Evolutionary conservation across 2,329 filamentous ascomycete genomes (phyloP).

Genomic region (Colletotrichum eremochloae): DNA sequence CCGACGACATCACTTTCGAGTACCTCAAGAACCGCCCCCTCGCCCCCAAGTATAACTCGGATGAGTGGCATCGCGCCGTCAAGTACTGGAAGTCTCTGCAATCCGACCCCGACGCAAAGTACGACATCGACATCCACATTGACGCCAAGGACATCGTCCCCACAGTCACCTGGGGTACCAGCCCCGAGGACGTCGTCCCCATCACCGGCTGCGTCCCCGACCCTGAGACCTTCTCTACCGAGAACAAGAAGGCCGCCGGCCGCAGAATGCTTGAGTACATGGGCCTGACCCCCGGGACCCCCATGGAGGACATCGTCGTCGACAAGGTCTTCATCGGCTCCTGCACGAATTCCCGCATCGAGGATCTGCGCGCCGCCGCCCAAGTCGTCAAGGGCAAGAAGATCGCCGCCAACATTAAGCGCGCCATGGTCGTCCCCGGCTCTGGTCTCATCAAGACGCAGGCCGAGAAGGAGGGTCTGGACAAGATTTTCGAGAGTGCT

Average conservation of each 20-base stretch:
- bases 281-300: slow-evolving; percentile 88
- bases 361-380: slow-evolving; percentile 91
- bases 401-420: slow-evolving; percentile 88
- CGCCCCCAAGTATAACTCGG: slow-evolving; percentile 84
- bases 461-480: slow-evolving; percentile 91
- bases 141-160: slow-evolving; percentile 93
- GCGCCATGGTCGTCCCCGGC: slow-evolving; percentile 95
- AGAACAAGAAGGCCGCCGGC: slow-evolving; percentile 84
- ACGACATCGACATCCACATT: slow-evolving; percentile 89
- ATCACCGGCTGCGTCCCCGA: slow-evolving; percentile 93
- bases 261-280: slow-evolving; percentile 93
- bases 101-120: slow-evolving; percentile 90
- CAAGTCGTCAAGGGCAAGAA: slow-evolving; percentile 88
- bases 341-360: slow-evolving; percentile 97
- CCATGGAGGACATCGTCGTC: slow-evolving; percentile 89
- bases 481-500: slow-evolving; percentile 91
- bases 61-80: slow-evolving; percentile 90
- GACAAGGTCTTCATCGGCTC: slow-evolving; percentile 99
- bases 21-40: slow-evolving; percentile 94
- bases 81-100: slow-evolving; percentile 89
- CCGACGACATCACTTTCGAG: slow-evolving; percentile 93
- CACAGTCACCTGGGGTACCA: slow-evolving; percentile 97
- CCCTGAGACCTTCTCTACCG: slow-evolving; percentile 86
- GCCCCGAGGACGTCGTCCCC: slow-evolving; percentile 94
- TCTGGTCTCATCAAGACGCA: slow-evolving; percentile 94